phyloP scores from a whole-genome alignment of 176 grass and related monocot species.

The Eleusine coracana region DNA sequence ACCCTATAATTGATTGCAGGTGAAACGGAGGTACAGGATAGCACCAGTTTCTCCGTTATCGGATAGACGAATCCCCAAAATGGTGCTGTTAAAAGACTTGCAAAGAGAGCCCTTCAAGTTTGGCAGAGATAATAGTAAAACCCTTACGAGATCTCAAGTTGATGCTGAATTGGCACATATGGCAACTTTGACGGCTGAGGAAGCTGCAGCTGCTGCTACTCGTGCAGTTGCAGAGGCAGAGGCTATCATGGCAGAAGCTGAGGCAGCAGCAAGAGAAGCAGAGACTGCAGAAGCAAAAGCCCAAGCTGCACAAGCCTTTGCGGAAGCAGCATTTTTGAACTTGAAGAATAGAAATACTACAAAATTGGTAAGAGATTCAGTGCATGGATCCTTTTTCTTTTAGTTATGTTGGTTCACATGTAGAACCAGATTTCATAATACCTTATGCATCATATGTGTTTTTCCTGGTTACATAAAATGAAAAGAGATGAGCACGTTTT shows the following conservation, averaged over 20 bases:
- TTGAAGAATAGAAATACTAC: slow-evolving; percentile 60
- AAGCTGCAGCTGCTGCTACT: slow-evolving; percentile 65
- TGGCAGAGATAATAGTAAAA: slow-evolving; percentile 36
- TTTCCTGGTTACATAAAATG: background rate
- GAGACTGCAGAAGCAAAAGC: slow-evolving; percentile 72
- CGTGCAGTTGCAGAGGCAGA: slow-evolving; percentile 80
- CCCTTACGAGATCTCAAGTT: slow-evolving; percentile 47
- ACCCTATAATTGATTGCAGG: slow-evolving; percentile 43
- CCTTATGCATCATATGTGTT: background rate
- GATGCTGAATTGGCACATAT: slow-evolving; percentile 57
- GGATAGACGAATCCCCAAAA: slow-evolving; percentile 52
- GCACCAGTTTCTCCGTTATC: slow-evolving; percentile 55
- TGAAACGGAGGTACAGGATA: slow-evolving; percentile 76
- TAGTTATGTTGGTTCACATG: background rate
- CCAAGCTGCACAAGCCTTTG: slow-evolving; percentile 68
- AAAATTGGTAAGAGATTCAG: slow-evolving; percentile 53
- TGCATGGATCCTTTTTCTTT: background rate
- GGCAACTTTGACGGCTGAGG: slow-evolving; percentile 54
- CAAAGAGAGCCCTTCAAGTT: slow-evolving; percentile 36
- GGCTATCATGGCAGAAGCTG: slow-evolving; percentile 62
- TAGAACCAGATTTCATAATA: background rate
- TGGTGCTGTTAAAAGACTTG: slow-evolving; percentile 45
- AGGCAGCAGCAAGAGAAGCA: slow-evolving; percentile 68
- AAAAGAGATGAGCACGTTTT: background rate
- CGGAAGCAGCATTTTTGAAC: slow-evolving; percentile 54